A percentile compares a stretch with the other conserved stretches of the same genome.
Evolutionary conservation across 306 rosid genomes (phyloP).

Genomic region (Astragalus membranaceus): DNA sequence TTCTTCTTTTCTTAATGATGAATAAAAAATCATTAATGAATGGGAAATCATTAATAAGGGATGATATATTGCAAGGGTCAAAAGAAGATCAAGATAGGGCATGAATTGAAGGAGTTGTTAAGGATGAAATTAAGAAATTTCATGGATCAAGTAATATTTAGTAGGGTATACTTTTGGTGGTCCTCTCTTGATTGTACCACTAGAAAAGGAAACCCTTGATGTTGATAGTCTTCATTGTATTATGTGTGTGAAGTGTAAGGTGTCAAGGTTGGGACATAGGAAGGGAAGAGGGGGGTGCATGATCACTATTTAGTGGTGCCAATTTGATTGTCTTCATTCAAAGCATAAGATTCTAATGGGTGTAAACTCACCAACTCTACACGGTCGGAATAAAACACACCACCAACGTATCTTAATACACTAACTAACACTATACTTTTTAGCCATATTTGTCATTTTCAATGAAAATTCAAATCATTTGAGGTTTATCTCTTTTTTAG

Average conservation of each 20-base stretch:
- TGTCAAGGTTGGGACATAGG: not conserved
- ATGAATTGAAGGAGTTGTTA: slow-evolving; percentile 26
- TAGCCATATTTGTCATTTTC: slow-evolving; percentile 24
- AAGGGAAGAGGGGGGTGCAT: not conserved
- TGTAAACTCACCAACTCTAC: slow-evolving; percentile 36
- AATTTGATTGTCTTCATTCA: slow-evolving; percentile 7
- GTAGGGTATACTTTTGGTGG: slow-evolving; percentile 50
- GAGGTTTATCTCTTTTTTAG: slow-evolving; percentile 24
- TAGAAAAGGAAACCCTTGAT: slow-evolving; percentile 32
- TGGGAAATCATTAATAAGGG: not conserved
- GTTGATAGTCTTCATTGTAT: slow-evolving; percentile 21
- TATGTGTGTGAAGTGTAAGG: not conserved
- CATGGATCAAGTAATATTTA: slow-evolving; percentile 53
- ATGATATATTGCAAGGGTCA: not conserved
- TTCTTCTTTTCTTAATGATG: not conserved
- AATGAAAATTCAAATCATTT: slow-evolving; percentile 10
- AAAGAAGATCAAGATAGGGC: slow-evolving; percentile 26
- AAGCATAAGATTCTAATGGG: slow-evolving; percentile 28
- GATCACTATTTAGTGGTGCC: not conserved
- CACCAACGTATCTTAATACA: slow-evolving; percentile 28
- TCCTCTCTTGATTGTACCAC: slow-evolving; percentile 32
- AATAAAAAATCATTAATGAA: not conserved
- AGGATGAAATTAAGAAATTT: slow-evolving; percentile 37
- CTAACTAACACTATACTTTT: slow-evolving; percentile 10
- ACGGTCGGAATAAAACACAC: slow-evolving; percentile 77